Evolutionary conservation across 176 grass and related monocot genomes (phyloP), one percentile per base, ranked within the genome.

Genomic region (Hyparrhenia diplandra): DNA sequence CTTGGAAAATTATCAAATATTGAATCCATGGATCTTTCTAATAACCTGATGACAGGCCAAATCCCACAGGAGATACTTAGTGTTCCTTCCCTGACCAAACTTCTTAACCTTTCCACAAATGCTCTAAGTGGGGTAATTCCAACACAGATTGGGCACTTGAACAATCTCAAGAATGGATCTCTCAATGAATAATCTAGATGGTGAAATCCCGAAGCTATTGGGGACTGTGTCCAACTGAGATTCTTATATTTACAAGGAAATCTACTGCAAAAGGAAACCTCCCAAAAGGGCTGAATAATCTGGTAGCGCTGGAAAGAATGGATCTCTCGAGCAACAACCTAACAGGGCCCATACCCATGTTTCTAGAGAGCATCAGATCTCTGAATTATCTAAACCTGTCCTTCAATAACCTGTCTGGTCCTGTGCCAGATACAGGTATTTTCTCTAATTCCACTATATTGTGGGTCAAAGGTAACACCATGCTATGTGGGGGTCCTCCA

Each of bases 151-250:
- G 36, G 73, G 20, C 13, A 25, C 27, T 77, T 84, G 73, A 84
- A 69, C 8, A 84, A 1, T 73, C 63, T 84, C 0, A n/a, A 6
- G 9, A 46, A 60, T 84, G 2, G 82, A 84, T 27, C 82, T 77
- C 27, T 84, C 82, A 69, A 69, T 27, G 49, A 84, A 84, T 59
- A 77, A 77, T 18, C 63, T 84, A 17, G 41, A 49, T 17, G 82
- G 73, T 58, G 73, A 69, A 42, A 84, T 77, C 28, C 82, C 82
- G 64, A 69, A 0, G 8, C 47, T 69, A 2, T 84, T 39, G 27
- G 25, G 1, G 31, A 16, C 5, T 84, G 82, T 58, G 72, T 84
- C 8, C 24, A 35, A 60, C 16, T 84, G 7, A 0, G 5, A 1
- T 59, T 60, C 5, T 4, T 84, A 18, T 59, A 69, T 14, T 20